Evolutionary conservation across 1,284 basidiomycete species (phyloP).

Genomic region (Neonothopanus nambi): DNA sequence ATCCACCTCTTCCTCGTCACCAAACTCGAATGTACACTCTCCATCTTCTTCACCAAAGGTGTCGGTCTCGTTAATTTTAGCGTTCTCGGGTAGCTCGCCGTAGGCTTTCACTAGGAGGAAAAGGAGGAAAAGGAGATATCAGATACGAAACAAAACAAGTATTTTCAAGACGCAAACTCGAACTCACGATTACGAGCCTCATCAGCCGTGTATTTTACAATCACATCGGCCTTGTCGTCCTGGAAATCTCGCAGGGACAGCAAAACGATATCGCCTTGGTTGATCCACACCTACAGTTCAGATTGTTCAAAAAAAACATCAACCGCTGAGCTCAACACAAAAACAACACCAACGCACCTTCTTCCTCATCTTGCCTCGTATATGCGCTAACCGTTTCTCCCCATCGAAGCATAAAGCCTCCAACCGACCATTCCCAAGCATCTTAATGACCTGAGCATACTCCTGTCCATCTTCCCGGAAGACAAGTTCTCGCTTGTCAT

Average conservation of each 20-base stretch:
- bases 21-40: constrained; percentile 87
- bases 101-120: constrained; percentile 82
- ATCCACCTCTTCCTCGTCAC: constrained; percentile 82
- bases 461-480: constrained; percentile 99
- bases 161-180: neutral
- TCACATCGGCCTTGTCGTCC: constrained; percentile 99
- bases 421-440: constrained; percentile 97
- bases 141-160: constrained; percentile 10
- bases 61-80: constrained; percentile 98
- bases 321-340: neutral
- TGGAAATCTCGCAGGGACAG: constrained; percentile 98
- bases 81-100: constrained; percentile 96
- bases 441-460: constrained; percentile 98
- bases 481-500: constrained; percentile 97
- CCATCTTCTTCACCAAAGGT: constrained; percentile 90
- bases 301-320: constrained; percentile 8
- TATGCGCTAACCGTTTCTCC: constrained; percentile 96
- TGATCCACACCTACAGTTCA: constrained; percentile 90
- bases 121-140: neutral
- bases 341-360: constrained; percentile 61
- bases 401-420: constrained; percentile 99
- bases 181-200: constrained; percentile 81
- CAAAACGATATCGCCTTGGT: constrained; percentile 96
- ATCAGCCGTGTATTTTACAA: constrained; percentile 98
- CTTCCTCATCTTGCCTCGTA: constrained; percentile 99